Evolutionary conservation across 805 yeast species (phyloP).

Genomic region (Isabelozyma heimii): DNA sequence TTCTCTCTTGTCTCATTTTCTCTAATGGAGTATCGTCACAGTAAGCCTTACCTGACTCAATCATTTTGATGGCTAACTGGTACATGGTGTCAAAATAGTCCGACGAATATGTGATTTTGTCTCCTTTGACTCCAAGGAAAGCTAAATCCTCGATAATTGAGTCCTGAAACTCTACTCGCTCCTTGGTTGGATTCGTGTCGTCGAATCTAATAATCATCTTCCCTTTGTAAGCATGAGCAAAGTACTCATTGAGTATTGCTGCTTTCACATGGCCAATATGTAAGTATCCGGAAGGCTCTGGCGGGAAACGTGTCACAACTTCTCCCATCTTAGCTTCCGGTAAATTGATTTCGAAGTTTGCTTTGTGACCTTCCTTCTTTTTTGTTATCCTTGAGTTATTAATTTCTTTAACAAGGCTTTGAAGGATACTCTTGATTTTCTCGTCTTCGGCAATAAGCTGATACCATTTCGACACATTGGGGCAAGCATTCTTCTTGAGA

Average conservation of each 20-base stretch:
- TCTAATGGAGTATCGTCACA: constrained; percentile 96
- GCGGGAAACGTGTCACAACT: constrained; percentile 98
- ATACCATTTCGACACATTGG: too few relatives aligned
- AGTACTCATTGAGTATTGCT: constrained; percentile 92
- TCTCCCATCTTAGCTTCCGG: constrained; percentile 89
- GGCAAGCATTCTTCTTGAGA: too few relatives aligned
- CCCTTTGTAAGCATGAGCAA: constrained; percentile 94
- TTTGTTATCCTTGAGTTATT: too few relatives aligned
- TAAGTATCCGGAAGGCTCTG: constrained; percentile 98
- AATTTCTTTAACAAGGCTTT: too few relatives aligned
- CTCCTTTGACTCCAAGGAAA: constrained; percentile 91
- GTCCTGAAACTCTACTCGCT: constrained; percentile 91
- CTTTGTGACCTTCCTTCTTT: constrained; percentile 89
- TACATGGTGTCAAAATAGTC: constrained; percentile 93
- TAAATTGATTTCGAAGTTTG: constrained; percentile 90
- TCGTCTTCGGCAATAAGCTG: too few relatives aligned
- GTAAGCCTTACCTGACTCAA: constrained; percentile 94
- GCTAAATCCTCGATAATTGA: constrained; percentile 90
- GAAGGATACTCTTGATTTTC: too few relatives aligned
- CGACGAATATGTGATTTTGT: constrained; percentile 81
- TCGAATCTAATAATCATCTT: constrained; percentile 95
- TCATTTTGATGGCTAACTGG: constrained; percentile 78
- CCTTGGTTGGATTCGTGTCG: constrained; percentile 97
- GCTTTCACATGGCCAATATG: constrained; percentile 99
- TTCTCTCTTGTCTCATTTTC: constrained; percentile 97